These are phyloP conservation scores for Candida dubliniensis DNA, from an alignment of 1,139 yeast species.

Conservation along the genomic window DNA sequence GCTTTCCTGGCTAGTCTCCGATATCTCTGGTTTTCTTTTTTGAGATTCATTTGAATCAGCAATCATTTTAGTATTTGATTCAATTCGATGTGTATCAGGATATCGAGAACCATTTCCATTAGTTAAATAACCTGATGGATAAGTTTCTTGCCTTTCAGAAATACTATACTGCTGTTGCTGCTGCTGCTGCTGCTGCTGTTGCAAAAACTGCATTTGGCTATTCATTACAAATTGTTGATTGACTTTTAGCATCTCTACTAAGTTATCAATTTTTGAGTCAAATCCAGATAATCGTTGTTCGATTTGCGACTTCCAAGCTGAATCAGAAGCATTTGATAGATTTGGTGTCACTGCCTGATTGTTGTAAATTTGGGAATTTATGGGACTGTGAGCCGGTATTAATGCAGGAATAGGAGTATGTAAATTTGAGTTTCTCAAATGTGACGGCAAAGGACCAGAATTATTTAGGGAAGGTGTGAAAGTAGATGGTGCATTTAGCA, in stretches of 20 bases:
- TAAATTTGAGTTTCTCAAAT: neutral
- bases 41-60: neutral
- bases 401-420: constrained; percentile 2
- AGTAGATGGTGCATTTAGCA: neutral
- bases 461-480: constrained; percentile 1
- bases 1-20: constrained; percentile 5
- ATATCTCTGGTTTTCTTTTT: neutral
- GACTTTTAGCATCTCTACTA: constrained; percentile 37
- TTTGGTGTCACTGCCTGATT: neutral
- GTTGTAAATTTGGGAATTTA: constrained; percentile 1
- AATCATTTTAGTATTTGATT: neutral
- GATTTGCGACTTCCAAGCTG: constrained; percentile 44
- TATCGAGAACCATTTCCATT: too few relatives aligned
- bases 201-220: constrained; percentile 16
- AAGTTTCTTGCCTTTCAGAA: too few relatives aligned
- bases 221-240: constrained; percentile 33
- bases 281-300: constrained; percentile 47
- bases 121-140: too few relatives aligned
- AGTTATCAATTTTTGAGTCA: constrained; percentile 46
- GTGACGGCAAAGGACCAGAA: neutral
- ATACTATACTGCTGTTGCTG: constrained; percentile 9
- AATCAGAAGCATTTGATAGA: constrained; percentile 10
- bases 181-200: constrained; percentile 11
- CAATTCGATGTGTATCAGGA: constrained; percentile 3
- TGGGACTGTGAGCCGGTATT: neutral